Base-by-base conservation (phyloP, 345 rosid genomes). In the Pistacia vera region DNA sequence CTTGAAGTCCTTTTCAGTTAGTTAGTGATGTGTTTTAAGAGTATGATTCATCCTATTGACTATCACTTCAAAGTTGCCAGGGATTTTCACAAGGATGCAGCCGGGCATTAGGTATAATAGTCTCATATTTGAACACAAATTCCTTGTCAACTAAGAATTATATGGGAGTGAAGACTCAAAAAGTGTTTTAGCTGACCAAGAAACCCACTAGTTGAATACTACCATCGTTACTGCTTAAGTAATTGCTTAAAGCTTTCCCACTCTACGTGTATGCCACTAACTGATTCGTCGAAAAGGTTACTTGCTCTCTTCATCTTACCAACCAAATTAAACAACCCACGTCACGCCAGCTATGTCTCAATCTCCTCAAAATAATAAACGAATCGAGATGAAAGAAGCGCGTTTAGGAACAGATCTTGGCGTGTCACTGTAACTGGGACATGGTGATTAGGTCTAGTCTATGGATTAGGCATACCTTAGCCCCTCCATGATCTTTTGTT, bases 171-270 rank as follows among this genome's bases (percentile, higher is more conserved):
- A 25, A 25, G 25, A 25, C 25, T 25, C 3, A 49, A 11, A 7
- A 11, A 11, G 69, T 65, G 18, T 38, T 65, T 38, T n/a, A 65
- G 69, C 30, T 57, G 61, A 70, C 63, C 18, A 70, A 55, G 33
- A 8, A 35, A 70, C 17, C 25, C 30, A 70, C 38, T 17, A 25
- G 25, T 25, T 25, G 25, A 25, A 25, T 25, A 25, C 25, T 25
- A 25, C 25, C 25, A 25, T 25, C 25, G 25, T 25, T 25, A 25
- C 25, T 25, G 25, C 25, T 25, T 20, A 1, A 59, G 11, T 59
- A 20, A 20, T n/a, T 22, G 63, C 33, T 33, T 13, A 25, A 20
- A 64, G 33, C 17, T 66, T 66, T 66, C 18, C 44, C 30, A 41
- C n/a, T 1, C 55, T 54, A n/a, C 64, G 54, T 71, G 64, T 20